Base-by-base conservation (phyloP, 202 grass and related monocot species). In the Brachypodium distachyon region DNA sequence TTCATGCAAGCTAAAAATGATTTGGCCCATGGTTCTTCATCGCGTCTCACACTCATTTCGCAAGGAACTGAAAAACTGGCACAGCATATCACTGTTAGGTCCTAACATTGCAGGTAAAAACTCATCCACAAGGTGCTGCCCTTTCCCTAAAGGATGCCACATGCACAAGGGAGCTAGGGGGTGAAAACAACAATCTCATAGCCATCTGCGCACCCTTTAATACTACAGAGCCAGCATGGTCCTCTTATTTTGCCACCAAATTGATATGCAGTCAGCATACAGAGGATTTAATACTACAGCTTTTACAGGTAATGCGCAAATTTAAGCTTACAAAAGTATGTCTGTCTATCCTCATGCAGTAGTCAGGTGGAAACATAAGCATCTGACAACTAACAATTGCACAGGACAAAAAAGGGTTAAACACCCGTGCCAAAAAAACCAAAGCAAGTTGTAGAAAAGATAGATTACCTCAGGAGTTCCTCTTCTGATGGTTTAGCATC, bases 1-100 rank as follows among this genome's bases (percentile, higher is more conserved):
- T 55, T 82, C 61, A 92, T 75, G 60, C n/a, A 39, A 70, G 53
- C 60, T 25, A 90, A 32, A 86, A 97, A 94, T 66, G 80, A 76
- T 51, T 72, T 84, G 52, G 74, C 76, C 94, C 91, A 94, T 52
- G 81, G 84, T 59, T 97, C 94, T 77, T 85, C 80, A 11, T 82
- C 53, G 11, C 84, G 72, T 76, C 80, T 88, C 41, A 0, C 48
- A 41, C 82, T 92, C 60, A 88, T 19, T 27, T 59, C 62, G 70
- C 81, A 84, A 11, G 94, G 94, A 84, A 90, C 82, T 64, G 94
- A 88, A 86, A 94, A 94, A 74, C 82, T 94, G 83, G 60, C 60
- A 78, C 21, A 61, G 23, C 21, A 67, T 47, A 28, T 28, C 18
- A 52, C 12, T 33, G 16, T 85, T 75, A 63, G 33, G 33, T 55